Percentiles rank a stretch among this genome's conserved stretches.
Conservation (phyloP, 176 grass and related monocot species). For the Metroxylon sagu region DNA sequence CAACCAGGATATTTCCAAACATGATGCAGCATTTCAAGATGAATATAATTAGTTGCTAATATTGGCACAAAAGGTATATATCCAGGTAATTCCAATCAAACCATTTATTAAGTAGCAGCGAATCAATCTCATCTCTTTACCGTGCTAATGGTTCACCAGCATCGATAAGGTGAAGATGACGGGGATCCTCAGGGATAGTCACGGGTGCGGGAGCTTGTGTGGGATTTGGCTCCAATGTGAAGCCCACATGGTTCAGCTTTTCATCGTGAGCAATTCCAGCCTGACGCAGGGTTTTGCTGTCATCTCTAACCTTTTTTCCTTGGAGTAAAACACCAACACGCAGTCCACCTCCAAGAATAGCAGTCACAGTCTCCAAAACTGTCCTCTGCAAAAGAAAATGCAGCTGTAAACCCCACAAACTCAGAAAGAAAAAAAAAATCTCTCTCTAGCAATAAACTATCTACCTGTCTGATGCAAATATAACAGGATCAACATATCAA, state of each 20-base stretch:
- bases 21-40: no score
- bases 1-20: no score
- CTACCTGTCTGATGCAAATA: no score
- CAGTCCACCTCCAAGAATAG: conserved; percentile 72
- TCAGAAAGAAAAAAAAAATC: no score
- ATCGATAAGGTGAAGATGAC: conserved; percentile 50
- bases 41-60: no score
- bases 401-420: not conserved
- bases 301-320: conserved; percentile 90
- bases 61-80: no score
- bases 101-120: no score
- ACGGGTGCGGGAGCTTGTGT: conserved; percentile 25
- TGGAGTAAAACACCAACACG: conserved; percentile 66
- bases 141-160: conserved; percentile 64
- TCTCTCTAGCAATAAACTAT: no score
- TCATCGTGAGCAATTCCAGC: conserved; percentile 53
- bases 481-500: no score
- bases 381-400: conserved; percentile 50
- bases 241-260: conserved; percentile 50
- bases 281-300: conserved; percentile 63
- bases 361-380: conserved; percentile 82
- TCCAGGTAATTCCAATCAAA: no score
- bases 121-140: conserved; percentile 18
- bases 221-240: conserved; percentile 74
- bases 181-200: conserved; percentile 35